These are phyloP conservation scores for Spathaspora girioi DNA, from an alignment of 805 yeast genomes.

Conservation along the genomic window DNA sequence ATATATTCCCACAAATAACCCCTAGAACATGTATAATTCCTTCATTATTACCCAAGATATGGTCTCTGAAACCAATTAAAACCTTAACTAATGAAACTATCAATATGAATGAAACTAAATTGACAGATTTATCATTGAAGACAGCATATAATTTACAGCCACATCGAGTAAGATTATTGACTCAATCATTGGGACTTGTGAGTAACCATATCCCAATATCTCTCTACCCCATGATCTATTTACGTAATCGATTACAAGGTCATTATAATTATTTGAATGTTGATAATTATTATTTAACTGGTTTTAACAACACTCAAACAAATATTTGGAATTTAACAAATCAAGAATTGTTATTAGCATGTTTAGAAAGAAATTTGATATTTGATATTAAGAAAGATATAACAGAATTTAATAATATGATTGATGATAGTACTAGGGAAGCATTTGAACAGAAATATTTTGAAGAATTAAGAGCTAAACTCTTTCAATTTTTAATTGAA, in stretches of 20 bases:
- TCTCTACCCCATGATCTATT: slow-evolving; percentile 33
- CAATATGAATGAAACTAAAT: slow-evolving; percentile 6
- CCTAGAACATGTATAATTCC: slow-evolving; percentile 60
- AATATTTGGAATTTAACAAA: slow-evolving; percentile 44
- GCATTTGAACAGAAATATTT: slow-evolving; percentile 12
- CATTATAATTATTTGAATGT: slow-evolving; percentile 45
- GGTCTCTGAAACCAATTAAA: slow-evolving; percentile 17
- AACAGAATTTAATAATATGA: slow-evolving; percentile 18
- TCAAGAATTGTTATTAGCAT: slow-evolving; percentile 50
- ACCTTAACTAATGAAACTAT: slow-evolving; percentile 10
- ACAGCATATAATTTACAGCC: slow-evolving; percentile 48
- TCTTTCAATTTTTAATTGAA: slow-evolving; percentile 39
- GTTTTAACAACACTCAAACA: slow-evolving; percentile 32
- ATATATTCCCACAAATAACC: slow-evolving; percentile 49
- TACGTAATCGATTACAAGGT: slow-evolving; percentile 32
- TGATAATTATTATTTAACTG: slow-evolving; percentile 48
- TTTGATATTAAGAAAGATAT: slow-evolving; percentile 20
- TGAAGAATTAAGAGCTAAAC: slow-evolving; percentile 29
- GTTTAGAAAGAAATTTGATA: slow-evolving; percentile 56
- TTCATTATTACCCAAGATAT: slow-evolving; percentile 33
- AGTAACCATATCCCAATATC: slow-evolving; percentile 37
- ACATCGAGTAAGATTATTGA: slow-evolving; percentile 32
- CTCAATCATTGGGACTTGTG: slow-evolving; percentile 33
- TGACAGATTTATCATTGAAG: slow-evolving; percentile 25
- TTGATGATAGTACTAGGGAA: slow-evolving; percentile 12